Evolutionary conservation across 2,329 filamentous ascomycete species (phyloP).

Genomic region (Bipolaris oryzae): DNA sequence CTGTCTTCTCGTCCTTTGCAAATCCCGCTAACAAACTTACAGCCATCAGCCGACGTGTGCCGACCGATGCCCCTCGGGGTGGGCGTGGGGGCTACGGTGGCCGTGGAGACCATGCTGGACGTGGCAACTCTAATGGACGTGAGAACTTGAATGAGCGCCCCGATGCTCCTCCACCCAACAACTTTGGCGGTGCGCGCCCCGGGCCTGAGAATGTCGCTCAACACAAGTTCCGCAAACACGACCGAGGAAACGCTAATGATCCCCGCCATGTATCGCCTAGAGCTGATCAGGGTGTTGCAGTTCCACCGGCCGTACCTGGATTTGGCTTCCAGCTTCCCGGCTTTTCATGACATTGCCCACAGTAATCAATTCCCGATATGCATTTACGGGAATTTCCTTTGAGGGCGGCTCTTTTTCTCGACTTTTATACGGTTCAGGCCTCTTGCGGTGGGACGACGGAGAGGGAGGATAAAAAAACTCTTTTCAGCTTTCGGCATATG

Average conservation of each 20-base stretch:
- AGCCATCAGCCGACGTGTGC: slow-evolving; percentile 48
- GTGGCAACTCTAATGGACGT: slow-evolving; percentile 24
- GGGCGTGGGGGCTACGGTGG: slow-evolving; percentile 18
- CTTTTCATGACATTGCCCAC: slow-evolving; percentile 18
- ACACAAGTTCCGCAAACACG: slow-evolving; percentile 38
- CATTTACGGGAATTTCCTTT: background rate
- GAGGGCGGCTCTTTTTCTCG: no score
- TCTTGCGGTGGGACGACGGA: no score
- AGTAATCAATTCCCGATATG: background rate
- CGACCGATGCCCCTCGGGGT: slow-evolving; percentile 38
- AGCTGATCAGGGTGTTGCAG: slow-evolving; percentile 53
- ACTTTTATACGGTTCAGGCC: no score
- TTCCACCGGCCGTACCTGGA: slow-evolving; percentile 60
- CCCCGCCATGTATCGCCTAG: slow-evolving; percentile 44
- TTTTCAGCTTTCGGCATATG: slow-evolving; percentile 2
- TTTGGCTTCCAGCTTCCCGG: slow-evolving; percentile 59
- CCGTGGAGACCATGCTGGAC: slow-evolving; percentile 8
- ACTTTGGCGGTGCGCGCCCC: slow-evolving; percentile 18
- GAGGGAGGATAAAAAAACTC: background rate
- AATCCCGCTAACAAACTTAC: slow-evolving; percentile 17
- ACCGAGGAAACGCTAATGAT: slow-evolving; percentile 33
- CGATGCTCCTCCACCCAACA: slow-evolving; percentile 12
- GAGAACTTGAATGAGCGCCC: slow-evolving; percentile 11
- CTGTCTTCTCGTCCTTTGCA: background rate
- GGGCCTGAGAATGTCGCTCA: slow-evolving; percentile 22